A percentile compares a stretch with the other conserved stretches of the same genome.
phyloP scores from a whole-genome alignment of 2,329 filamentous ascomycete genomes.

The Fusarium albidum region DNA sequence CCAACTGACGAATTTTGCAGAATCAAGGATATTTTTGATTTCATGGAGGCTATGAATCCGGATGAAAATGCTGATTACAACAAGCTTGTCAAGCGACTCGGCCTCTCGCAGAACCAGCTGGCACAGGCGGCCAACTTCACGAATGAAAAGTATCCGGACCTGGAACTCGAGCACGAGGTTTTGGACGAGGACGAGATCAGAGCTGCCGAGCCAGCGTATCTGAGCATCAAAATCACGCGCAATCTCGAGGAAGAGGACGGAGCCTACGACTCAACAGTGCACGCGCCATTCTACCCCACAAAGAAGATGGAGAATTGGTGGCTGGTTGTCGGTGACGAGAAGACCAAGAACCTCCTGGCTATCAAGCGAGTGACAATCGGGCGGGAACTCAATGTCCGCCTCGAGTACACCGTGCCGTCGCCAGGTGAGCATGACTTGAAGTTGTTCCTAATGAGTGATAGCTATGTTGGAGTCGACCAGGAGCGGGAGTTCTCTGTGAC shows the following conservation, averaged over 20 bases:
- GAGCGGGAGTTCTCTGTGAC: conserved; percentile 87
- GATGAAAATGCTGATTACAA: conserved; percentile 87
- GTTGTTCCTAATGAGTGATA: conserved; percentile 95
- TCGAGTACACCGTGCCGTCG: conserved; percentile 89
- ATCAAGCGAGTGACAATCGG: conserved; percentile 95
- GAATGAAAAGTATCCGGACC: conserved; percentile 94
- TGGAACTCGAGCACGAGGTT: conserved; percentile 89
- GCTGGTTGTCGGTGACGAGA: conserved; percentile 94
- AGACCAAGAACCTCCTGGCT: conserved; percentile 83
- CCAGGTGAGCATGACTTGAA: conserved; percentile 88
- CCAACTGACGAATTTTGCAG: conserved; percentile 54
- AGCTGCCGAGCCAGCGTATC: conserved; percentile 81
- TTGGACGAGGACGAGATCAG: conserved; percentile 82
- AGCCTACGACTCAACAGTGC: conserved; percentile 82
- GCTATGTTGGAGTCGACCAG: conserved; percentile 96
- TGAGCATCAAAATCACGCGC: conserved; percentile 85
- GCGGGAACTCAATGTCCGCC: conserved; percentile 75
- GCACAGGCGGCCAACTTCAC: conserved; percentile 93
- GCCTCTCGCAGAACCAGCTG: conserved; percentile 82
- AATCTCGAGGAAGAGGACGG: conserved; percentile 71
- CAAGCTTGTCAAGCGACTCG: conserved; percentile 78
- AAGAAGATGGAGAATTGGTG: conserved; percentile 99
- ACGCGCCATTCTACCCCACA: conserved; percentile 91
- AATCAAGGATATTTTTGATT: conserved; percentile 94
- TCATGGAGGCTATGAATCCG: conserved; percentile 99